phyloP scores from a whole-genome alignment of 2,329 filamentous ascomycete genomes.

The Cladosporium colombiae region DNA sequence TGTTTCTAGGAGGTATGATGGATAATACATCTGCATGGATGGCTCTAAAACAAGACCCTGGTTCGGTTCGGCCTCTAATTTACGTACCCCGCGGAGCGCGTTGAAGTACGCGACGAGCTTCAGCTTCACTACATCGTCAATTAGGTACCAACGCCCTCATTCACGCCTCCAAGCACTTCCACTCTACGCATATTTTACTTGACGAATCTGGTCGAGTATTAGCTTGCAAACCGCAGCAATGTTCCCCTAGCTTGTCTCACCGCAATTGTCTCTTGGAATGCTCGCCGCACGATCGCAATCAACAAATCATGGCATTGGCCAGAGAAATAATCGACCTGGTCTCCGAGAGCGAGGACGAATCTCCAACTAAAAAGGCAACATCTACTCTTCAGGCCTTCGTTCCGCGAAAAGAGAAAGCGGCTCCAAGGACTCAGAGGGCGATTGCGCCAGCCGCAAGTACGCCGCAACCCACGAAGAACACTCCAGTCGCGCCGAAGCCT shows the following conservation, averaged over 20 bases:
- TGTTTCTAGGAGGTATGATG: background rate
- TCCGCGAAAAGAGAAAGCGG: constrained; percentile 22
- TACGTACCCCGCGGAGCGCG: background rate
- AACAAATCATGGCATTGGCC: background rate
- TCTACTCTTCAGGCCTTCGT: constrained; percentile 19
- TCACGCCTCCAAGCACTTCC: background rate
- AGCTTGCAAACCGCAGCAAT: background rate
- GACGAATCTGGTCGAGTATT: background rate
- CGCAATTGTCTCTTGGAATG: background rate
- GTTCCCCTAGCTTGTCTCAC: background rate
- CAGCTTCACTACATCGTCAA: background rate
- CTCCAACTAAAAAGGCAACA: constrained; percentile 13
- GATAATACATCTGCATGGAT: background rate
- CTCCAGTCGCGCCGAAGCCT: background rate
- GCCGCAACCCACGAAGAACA: background rate
- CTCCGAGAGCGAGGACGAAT: constrained; percentile 20
- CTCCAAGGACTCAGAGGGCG: background rate
- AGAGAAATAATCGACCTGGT: constrained; percentile 17
- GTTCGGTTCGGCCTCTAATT: background rate
- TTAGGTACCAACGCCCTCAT: too few species aligned
- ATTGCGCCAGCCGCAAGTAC: background rate
- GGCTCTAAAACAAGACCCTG: background rate
- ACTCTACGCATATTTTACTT: background rate
- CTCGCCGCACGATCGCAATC: background rate
- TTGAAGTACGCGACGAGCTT: background rate